Base-by-base conservation (phyloP, 495 filamentous ascomycete genomes). In the Talaromyces ruber region DNA sequence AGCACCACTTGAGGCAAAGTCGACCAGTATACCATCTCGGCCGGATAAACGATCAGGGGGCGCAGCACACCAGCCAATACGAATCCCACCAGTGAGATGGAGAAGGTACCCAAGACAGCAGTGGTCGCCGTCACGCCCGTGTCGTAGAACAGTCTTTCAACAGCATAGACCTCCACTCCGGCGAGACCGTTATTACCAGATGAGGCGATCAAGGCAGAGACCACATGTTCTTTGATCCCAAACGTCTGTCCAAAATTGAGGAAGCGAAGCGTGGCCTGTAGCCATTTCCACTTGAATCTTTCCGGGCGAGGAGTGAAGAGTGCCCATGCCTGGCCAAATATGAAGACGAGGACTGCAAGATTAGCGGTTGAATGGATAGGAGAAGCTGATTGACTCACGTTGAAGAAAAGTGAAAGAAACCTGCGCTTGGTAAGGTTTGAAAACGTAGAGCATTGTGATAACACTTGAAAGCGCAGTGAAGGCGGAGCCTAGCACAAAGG, bases 81-180 rank as follows among this genome's bases (percentile, higher is more conserved):
- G 62, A 76, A 84, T 0, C 81, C 81, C 22, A 82, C 70, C 6
- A 81, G 69, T 24, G 78, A 76, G 2, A 73, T 72, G 0, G 79
- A 73, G 18, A 82, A 67, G 58, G 71, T 67, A 9, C 72, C 62
- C 59, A 82, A 73, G 34, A 82, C 60, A n/a, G 68, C 75, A 2
- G 72, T 72, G 0, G 63, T 67, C 5, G 64, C 57, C 63, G 64
- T 75, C 21, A 71, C 67, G 51, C 71, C 68, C 21, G 72, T 61
- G 39, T 71, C 72, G 64, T 82, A 82, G 59, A 69, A 82, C 2
- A 81, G 70, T 32, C 76, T 59, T 62, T 81, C 75, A 11, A 68
- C 77, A 18, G 79, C 71, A 18, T 81, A 65, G 16, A 71, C 71
- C 63, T 71, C 64, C 18, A 72, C 70, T 7, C 70, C 64, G 1